Evolutionary conservation across 2,329 filamentous ascomycete species (phyloP).

Genomic region (Cytospora mali): DNA sequence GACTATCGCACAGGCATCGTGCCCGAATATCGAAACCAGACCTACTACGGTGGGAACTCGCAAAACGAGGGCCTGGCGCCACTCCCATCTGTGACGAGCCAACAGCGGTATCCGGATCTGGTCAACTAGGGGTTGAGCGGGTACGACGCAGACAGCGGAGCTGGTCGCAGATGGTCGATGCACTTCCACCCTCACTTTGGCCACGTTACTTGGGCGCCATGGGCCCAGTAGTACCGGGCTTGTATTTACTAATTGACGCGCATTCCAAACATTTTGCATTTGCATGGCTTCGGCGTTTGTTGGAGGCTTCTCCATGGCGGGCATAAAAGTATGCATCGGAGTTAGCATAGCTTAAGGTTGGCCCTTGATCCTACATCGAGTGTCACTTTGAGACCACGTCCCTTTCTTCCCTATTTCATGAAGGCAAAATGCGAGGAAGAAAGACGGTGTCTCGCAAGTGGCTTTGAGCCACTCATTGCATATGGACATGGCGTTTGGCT

Average conservation of each 20-base stretch:
- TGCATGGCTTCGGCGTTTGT: slow-evolving; percentile 1
- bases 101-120: slow-evolving; percentile 25
- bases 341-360: not conserved
- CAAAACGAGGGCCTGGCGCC: slow-evolving; percentile 18
- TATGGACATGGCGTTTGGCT: not conserved
- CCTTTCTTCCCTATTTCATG: not conserved
- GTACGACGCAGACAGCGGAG: slow-evolving; percentile 1
- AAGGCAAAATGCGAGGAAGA: not conserved
- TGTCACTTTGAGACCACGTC: not conserved
- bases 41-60: slow-evolving; percentile 10
- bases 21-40: slow-evolving; percentile 55
- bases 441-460: not conserved
- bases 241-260: not conserved
- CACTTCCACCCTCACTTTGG: not conserved
- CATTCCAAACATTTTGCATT: not conserved
- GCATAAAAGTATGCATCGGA: not conserved
- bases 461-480: not conserved
- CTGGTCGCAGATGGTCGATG: not conserved
- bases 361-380: not conserved
- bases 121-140: slow-evolving; percentile 16
- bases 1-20: slow-evolving; percentile 72
- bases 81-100: slow-evolving; percentile 11
- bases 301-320: not conserved
- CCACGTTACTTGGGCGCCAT: not conserved
- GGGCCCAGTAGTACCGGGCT: not conserved